Base-by-base conservation (phyloP, 352 stramenopile species). In the Pythium plurisporium region DNA sequence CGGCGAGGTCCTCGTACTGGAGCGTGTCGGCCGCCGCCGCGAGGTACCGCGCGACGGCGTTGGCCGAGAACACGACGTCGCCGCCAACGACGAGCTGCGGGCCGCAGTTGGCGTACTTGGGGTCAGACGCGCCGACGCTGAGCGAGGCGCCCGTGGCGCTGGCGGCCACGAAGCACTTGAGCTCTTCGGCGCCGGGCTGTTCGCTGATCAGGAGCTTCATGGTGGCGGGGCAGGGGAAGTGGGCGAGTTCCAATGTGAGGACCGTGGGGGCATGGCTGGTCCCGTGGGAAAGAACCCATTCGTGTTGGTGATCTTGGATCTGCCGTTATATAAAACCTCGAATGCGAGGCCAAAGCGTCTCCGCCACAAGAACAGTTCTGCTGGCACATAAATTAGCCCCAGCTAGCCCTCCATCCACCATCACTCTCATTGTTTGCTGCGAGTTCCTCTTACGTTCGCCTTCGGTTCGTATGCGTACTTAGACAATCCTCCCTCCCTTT, bases 161-260 rank as follows among this genome's bases (percentile, higher is more conserved):
- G 42, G 91, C 57, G 37, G 76, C 66, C 52, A 89, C 59, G 65
- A 91, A 87, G 64, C 84, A 94, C 68, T 94, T 94, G 72, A 90
- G 78, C 70, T 90, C 84, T 59, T 89, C 81, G 55, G 73, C 55
- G 61, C 77, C 70, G 12, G 72, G 72, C 55, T 71, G 69, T 49
- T 82, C 73, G 67, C 70, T 74, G 62, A 88, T 78, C 60, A 86
- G 62, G 47, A 91, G 79, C 79, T 87, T 72, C 74, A 84, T 89
- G 12, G 2, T 59, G 34, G n/a, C 30, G 0, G 17, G 30, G n/a
- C n/a, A n/a, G n/a, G n/a, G 19, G 31, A 10, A 26, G 12, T 27
- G 23, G 45, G 9, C 10, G 34, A 22, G 48, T 46, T 37, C 50
- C 25, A n/a, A 22, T 48, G 1, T 43, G 46, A 42, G 20, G n/a